Evolutionary conservation across 441 rosid genomes (phyloP), one percentile per base, ranked within the genome.

Genomic region (Daphne laureola): DNA sequence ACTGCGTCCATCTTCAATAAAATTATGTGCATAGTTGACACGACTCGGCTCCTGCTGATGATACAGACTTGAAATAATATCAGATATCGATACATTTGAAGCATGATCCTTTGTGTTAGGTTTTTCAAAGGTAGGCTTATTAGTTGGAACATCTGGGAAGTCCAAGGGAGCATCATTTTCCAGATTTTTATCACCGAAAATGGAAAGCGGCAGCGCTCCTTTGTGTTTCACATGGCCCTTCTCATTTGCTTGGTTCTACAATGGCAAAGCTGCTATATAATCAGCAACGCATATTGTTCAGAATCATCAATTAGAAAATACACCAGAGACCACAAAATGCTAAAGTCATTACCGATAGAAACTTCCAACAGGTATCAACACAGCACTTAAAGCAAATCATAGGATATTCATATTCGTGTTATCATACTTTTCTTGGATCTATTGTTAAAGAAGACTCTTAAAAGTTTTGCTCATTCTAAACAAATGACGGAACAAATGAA

Each of bases 51-150:
- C 76, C 61, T 80, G 67, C 75, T 86, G 85, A 76, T 70, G 61
- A 67, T 87, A 91, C 61, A 87, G 75, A 73, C 70, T 87, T 57
- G 97, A 77, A 56, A 91, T 73, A n/a, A 91, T 80, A 78, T 87
- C 96, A 49, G 25, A 72, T 57, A 91, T 72, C 38, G 89, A 70
- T 55, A 70, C 46, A 63, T 54, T 63, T 58, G 79, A 59, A 70
- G 23, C 42, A 17, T 66, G 66, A 57, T 61, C 61, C 61, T 69
- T 76, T 55, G 57, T 17, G 53, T 55, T 65, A 49, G 62, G 79
- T 44, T 41, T 70, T 51, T 49, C 16, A 11, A 65, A 55, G 58
- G 67, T 58, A 31, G 50, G 48, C 43, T 50, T 64, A 62, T 53
- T 56, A 66, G 69, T 57, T 17, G 71, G 65, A 59, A 58, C 62